Evolutionary conservation across 805 yeast genomes (phyloP), one percentile per base, ranked within the genome.

Genomic region (Zygoascus tannicola): DNA sequence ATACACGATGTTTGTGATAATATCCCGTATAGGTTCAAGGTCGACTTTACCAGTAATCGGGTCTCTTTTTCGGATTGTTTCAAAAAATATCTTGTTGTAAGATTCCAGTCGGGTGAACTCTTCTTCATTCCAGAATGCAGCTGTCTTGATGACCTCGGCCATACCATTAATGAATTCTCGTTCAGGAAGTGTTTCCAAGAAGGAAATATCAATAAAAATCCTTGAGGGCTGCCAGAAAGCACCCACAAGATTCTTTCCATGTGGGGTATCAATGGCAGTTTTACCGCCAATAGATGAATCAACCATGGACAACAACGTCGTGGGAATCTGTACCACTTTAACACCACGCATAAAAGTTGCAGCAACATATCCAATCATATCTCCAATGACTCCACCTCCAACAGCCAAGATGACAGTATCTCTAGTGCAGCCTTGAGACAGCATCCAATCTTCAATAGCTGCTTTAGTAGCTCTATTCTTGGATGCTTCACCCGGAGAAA

Each of bases 271-370:
- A 46, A 92, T 88, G 34, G 98, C 98, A 36, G 98, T 92, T 63
- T 92, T 92, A 35, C 98, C 98, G 47, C 98, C 98, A 54, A 92
- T 86, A 3, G 97, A 85, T 8, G 97, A 87, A 63, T 92, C 98
- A 28, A 92, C 98, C 98, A 92, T 92, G 5, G 98, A 81, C 50
- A 92, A 72, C 51, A 92, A 66, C 28, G 95, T 84, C 4, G 98
- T 92, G 44, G 98, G 98, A 22, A 92, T 73, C 64, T 92, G 98
- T 36, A 87, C 80, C 45, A 87, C 86, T 50, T 95, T 74, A 5
- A 92, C 94, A 45, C 98, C 98, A 61, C 98, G 76, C 98, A 92
- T 92, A 63, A 92, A 92, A 2, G 98, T 92, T 26, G 98, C 90
- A n/a, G 98, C 98, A 35, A 92, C 97, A 61, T 78, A 92, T 3